Percentiles rank a stretch among this genome's conserved stretches.
Evolutionary conservation across 148 eudicot genomes (phyloP).

Genomic region (Agrostemma githago): DNA sequence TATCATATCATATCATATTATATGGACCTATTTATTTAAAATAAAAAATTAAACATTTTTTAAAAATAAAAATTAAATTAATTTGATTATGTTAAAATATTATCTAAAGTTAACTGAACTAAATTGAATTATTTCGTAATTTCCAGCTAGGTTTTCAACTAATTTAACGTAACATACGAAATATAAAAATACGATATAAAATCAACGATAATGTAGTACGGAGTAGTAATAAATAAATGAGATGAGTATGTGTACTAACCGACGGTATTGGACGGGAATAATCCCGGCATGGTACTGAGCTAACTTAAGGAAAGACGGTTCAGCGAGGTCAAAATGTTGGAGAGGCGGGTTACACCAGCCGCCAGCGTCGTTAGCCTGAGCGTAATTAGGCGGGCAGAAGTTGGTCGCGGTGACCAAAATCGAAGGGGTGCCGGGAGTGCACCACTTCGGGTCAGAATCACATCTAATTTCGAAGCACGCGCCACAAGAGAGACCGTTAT

Average conservation of each 20-base stretch:
- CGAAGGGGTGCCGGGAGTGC: slow-evolving; percentile 35
- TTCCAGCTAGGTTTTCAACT: too few relatives aligned
- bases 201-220: too few relatives aligned
- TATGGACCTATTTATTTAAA: too few relatives aligned
- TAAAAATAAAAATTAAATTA: too few relatives aligned
- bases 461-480: slow-evolving; percentile 48
- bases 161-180: too few relatives aligned
- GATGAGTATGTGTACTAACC: slow-evolving; percentile 15
- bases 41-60: too few relatives aligned
- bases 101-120: too few relatives aligned
- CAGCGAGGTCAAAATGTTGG: slow-evolving; percentile 42
- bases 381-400: slow-evolving; percentile 49
- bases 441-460: slow-evolving; percentile 28
- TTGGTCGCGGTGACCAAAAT: slow-evolving; percentile 42
- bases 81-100: too few relatives aligned
- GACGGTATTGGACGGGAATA: slow-evolving; percentile 38
- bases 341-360: slow-evolving; percentile 57
- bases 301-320: slow-evolving; percentile 33
- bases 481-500: slow-evolving; percentile 41
- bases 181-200: too few relatives aligned
- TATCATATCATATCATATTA: too few relatives aligned
- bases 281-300: slow-evolving; percentile 44
- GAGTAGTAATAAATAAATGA: too few relatives aligned
- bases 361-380: slow-evolving; percentile 32
- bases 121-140: too few relatives aligned